These are phyloP conservation scores for Saccharomycopsis sp. DNA, from an alignment of 805 yeast species.

Conservation along the genomic window DNA sequence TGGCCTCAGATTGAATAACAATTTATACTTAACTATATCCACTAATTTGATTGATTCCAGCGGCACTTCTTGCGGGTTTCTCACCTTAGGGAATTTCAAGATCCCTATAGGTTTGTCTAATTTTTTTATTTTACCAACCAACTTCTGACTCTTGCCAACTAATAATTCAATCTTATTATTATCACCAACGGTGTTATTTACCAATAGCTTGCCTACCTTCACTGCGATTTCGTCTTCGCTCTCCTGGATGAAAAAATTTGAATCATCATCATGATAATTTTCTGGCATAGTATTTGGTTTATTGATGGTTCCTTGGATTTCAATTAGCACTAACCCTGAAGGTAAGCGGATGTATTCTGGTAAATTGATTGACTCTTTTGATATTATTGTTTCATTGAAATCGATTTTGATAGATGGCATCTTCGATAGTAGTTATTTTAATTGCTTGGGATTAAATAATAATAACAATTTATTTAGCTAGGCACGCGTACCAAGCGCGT, in stretches of 20 bases:
- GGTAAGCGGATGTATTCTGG: conserved; percentile 12
- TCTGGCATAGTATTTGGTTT: conserved; percentile 10
- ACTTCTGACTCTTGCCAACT: conserved; percentile 63
- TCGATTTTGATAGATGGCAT: conserved; percentile 18
- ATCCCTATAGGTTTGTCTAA: conserved; percentile 63
- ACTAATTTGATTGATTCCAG: conserved; percentile 38
- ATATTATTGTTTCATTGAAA: not conserved
- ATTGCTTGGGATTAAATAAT: not conserved
- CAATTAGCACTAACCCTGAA: conserved; percentile 18
- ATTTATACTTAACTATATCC: conserved; percentile 52
- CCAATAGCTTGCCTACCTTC: conserved; percentile 10
- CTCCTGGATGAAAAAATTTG: not conserved
- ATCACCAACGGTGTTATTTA: not conserved
- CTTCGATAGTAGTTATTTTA: not conserved
- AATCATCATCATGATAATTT: not conserved
- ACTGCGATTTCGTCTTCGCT: conserved; percentile 8
- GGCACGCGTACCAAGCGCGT: not conserved
- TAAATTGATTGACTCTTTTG: not conserved
- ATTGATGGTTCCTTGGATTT: conserved; percentile 21
- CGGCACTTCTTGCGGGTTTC: conserved; percentile 16
- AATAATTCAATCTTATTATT: conserved; percentile 29
- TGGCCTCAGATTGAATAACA: conserved; percentile 63
- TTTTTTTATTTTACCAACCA: conserved; percentile 53
- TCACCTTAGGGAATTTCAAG: conserved; percentile 36
- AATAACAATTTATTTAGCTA: not conserved